A percentile compares a stretch with the other conserved stretches of the same genome.
phyloP scores from a whole-genome alignment of 73 alveolate species.

The Tetrahymena borealis region DNA sequence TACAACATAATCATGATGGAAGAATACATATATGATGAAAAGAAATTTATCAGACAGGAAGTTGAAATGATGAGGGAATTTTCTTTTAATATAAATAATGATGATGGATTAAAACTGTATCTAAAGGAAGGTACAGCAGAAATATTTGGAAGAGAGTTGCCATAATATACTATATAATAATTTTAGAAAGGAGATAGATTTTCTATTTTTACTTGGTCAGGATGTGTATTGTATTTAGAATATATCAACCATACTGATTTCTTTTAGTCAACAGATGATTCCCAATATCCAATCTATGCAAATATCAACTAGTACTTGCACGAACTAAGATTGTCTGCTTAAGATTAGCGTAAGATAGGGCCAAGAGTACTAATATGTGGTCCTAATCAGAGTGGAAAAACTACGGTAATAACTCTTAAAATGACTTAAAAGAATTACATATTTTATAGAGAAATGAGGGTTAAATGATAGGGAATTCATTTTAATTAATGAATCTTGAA shows the following conservation, averaged over 20 bases:
- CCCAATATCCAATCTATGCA: not conserved
- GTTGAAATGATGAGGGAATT: not conserved
- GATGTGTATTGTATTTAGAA: not conserved
- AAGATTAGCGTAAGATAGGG: not conserved
- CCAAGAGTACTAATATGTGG: not conserved
- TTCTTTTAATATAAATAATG: not conserved
- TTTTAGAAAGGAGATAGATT: not conserved
- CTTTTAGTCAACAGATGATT: not conserved
- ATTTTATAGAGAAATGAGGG: no score
- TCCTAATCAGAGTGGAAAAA: not conserved
- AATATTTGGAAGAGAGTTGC: not conserved
- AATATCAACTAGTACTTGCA: not conserved
- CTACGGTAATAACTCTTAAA: not conserved
- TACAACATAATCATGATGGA: not conserved
- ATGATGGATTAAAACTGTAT: not conserved
- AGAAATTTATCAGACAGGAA: not conserved
- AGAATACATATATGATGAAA: not conserved
- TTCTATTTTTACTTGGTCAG: not conserved
- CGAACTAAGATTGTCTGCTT: not conserved
- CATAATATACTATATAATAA: not conserved
- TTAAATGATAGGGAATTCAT: no score
- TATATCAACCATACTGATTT: not conserved
- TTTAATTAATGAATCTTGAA: no score
- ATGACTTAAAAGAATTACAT: no score
- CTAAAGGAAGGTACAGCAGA: not conserved